A percentile compares a stretch with the other conserved stretches of the same genome.
Evolutionary conservation across 768 basidiomycete genomes (phyloP).

Genomic region (Russula olivacea): DNA sequence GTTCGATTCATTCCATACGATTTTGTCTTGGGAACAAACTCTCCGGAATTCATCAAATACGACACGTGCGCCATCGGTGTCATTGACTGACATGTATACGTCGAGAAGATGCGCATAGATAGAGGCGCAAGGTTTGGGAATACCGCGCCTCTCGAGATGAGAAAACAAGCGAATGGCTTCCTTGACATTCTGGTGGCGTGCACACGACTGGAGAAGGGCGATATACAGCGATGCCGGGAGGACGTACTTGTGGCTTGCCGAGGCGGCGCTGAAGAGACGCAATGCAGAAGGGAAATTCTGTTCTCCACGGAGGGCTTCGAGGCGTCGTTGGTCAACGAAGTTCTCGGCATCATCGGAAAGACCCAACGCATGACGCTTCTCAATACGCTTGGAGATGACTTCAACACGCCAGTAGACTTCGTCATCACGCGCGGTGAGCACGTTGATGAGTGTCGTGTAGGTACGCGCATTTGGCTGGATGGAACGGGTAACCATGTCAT

Average conservation of each 20-base stretch:
- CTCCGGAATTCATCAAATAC: conserved; percentile 56
- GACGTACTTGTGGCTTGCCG: conserved; percentile 33
- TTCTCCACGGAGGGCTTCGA: conserved; percentile 48
- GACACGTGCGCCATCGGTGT: conserved; percentile 46
- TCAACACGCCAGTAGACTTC: conserved; percentile 49
- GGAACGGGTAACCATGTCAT: conserved; percentile 57
- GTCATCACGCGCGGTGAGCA: conserved; percentile 58
- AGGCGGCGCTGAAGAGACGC: conserved; percentile 61
- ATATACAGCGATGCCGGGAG: conserved; percentile 42
- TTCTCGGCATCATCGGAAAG: conserved; percentile 30
- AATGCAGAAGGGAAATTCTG: conserved; percentile 67
- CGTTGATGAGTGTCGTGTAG: conserved; percentile 54
- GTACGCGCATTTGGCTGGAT: conserved; percentile 59
- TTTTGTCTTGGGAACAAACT: conserved; percentile 36
- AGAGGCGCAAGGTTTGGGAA: conserved; percentile 32
- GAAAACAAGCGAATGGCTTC: conserved; percentile 61
- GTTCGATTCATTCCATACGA: conserved; percentile 32
- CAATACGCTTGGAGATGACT: conserved; percentile 31
- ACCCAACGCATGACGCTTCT: conserved; percentile 38
- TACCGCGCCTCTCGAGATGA: conserved; percentile 46
- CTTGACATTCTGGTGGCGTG: conserved; percentile 49
- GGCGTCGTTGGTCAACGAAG: conserved; percentile 36
- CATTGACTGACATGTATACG: conserved; percentile 48
- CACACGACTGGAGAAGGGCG: conserved; percentile 56
- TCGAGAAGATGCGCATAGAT: conserved; percentile 53